A percentile compares a stretch with the other conserved stretches of the same genome.
Conservation (phyloP, 2,329 filamentous ascomycete genomes). For the Botrytis fabae region DNA sequence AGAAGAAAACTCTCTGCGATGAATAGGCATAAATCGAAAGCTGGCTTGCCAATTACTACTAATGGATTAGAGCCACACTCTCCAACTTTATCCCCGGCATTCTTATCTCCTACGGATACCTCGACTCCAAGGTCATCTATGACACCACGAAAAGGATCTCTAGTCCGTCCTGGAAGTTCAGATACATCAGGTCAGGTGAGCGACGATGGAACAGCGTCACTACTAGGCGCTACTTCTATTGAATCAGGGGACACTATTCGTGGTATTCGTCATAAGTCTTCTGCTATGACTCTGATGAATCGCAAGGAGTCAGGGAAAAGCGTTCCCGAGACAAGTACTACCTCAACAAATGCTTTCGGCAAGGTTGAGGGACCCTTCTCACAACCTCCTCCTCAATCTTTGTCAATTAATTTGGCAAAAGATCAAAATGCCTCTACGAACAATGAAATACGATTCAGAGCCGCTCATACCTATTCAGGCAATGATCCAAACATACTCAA, state of each 20-base stretch:
- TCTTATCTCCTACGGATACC: conserved; percentile 32
- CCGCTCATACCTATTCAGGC: conserved; percentile 81
- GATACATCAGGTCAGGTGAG: conserved; percentile 31
- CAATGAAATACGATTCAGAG: conserved; percentile 51
- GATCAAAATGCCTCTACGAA: conserved; percentile 41
- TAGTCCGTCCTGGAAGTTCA: conserved; percentile 19
- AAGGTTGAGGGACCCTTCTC: conserved; percentile 56
- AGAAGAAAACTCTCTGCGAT: conserved; percentile 53
- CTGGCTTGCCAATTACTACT: conserved; percentile 33
- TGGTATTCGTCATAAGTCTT: conserved; percentile 57
- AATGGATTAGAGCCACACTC: conserved; percentile 30
- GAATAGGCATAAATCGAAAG: conserved; percentile 52
- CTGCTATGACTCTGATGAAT: conserved; percentile 61
- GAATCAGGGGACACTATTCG: conserved; percentile 42
- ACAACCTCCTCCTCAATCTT: conserved; percentile 38
- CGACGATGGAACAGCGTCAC: conserved; percentile 40
- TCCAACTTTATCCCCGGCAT: conserved; percentile 32
- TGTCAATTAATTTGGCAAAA: conserved; percentile 43
- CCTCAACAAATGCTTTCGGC: conserved; percentile 63
- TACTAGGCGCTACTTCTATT: conserved; percentile 36
- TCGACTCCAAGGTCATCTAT: conserved; percentile 23
- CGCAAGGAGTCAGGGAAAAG: conserved; percentile 60
- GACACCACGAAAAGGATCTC: conserved; percentile 29
- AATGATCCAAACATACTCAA: conserved; percentile 68
- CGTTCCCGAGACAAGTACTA: conserved; percentile 63